Evolutionary conservation across 306 rosid species (phyloP), one percentile per base, ranked within the genome.

Genomic region (Crotalaria pallida): DNA sequence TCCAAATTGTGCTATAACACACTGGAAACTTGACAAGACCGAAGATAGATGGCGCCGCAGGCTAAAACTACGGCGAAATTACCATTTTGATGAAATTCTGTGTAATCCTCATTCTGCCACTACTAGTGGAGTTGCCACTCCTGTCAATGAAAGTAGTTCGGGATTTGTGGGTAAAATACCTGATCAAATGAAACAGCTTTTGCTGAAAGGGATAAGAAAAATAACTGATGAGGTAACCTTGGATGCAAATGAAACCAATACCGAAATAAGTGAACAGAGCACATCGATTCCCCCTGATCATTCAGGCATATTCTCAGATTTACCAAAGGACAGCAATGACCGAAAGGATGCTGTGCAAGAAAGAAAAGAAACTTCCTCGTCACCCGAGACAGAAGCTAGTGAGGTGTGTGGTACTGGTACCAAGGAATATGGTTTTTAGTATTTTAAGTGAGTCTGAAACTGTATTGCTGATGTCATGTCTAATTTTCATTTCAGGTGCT

Each of bases 1-100:
- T 79, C 95, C 97, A 71, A 87, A 87, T 82, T 52, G 58, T 83
- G 69, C 85, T 78, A 69, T 80, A 44, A 85, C 86, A 67, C 89
- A 82, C 79, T 94, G 98, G 98, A 94, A 94, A 79, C 96, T 90
- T 67, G 97, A 94, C 81, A 94, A 94, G 90, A 88, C 87, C 58
- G 98, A 94, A 79, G 97, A 94, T 75, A 72, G 70, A 24, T 88
- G 89, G 97, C 92, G 97, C 48, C 86, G 96, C 56, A 90, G 98
- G 76, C 91, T 76, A 69, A 94, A 94, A 81, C 81, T 94, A 57
- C 84, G 91, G 77, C 88, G 80, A 74, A 90, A 88, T 81, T 94
- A 94, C 78, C 96, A 87, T 85, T 94, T 90, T 73, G 96, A 94
- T 75, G 98, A 94, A 88, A 90, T 72, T 69, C 74, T 90, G 44